Percentiles rank a stretch among this genome's conserved stretches.
phyloP scores from a whole-genome alignment of 257 asterid genomes.

The Osmanthus fragrans region DNA sequence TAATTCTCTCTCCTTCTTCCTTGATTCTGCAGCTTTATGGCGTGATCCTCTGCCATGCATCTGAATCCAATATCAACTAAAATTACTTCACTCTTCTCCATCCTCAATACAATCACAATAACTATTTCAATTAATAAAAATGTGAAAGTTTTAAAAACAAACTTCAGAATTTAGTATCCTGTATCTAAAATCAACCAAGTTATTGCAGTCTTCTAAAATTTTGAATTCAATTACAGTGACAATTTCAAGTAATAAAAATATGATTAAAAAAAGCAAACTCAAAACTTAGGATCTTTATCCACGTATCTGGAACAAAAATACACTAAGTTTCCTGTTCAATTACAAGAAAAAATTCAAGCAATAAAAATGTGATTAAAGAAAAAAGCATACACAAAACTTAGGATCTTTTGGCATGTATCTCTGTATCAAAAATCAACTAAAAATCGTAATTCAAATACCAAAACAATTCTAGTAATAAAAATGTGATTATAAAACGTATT shows the following conservation, averaged over 20 bases:
- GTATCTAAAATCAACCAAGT: not conserved
- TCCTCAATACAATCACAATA: not conserved
- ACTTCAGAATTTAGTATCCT: not conserved
- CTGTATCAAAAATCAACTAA: not conserved
- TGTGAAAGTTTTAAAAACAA: not conserved
- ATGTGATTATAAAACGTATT: not conserved
- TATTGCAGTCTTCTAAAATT: not conserved
- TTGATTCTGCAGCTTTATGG: constrained; percentile 54
- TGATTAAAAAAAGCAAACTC: not conserved
- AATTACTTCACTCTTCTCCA: not conserved
- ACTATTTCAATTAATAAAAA: not conserved
- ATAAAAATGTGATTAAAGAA: not conserved
- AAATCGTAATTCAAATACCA: not conserved
- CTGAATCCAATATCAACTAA: constrained; percentile 29
- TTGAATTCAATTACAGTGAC: not conserved
- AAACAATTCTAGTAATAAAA: not conserved
- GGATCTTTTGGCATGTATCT: not conserved
- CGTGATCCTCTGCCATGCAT: constrained; percentile 60
- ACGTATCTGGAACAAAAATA: not conserved
- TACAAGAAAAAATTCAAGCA: not conserved
- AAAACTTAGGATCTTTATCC: not conserved
- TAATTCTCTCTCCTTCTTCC: constrained; percentile 46
- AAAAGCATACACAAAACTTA: not conserved
- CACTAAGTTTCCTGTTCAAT: not conserved
- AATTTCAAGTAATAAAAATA: not conserved